phyloP scores from a whole-genome alignment of 1,284 basidiomycete genomes.

The Meripilus lineatus region DNA sequence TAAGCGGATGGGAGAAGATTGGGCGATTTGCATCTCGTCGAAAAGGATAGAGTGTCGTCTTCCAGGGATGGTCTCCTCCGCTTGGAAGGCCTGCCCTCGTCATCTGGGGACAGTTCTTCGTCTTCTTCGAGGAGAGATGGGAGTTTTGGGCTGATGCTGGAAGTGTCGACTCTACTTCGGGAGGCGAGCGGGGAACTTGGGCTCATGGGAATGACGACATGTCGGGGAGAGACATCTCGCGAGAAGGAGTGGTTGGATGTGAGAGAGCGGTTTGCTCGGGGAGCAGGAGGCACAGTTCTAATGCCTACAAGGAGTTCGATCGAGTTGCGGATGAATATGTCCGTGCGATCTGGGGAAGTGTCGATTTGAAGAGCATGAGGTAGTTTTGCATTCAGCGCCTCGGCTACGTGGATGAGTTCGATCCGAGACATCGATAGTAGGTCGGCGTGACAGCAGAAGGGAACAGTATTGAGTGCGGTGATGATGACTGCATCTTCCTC shows the following conservation, averaged over 20 bases:
- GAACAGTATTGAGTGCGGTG: slow-evolving; percentile 43
- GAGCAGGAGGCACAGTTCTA: slow-evolving; percentile 16
- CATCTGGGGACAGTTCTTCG: background rate
- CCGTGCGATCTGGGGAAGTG: slow-evolving; percentile 24
- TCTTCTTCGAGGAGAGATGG: slow-evolving; percentile 9
- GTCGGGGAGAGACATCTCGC: background rate
- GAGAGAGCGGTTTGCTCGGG: slow-evolving; percentile 8
- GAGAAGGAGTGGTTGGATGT: slow-evolving; percentile 9
- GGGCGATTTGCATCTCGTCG: background rate
- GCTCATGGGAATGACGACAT: background rate
- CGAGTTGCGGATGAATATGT: slow-evolving; percentile 36
- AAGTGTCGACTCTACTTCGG: background rate
- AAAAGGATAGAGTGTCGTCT: slow-evolving; percentile 8
- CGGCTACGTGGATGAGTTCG: slow-evolving; percentile 42
- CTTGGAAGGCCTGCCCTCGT: background rate
- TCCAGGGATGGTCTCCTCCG: slow-evolving; percentile 1
- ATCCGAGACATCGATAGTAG: slow-evolving; percentile 47
- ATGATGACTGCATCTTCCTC: slow-evolving; percentile 54
- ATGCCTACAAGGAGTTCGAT: slow-evolving; percentile 52
- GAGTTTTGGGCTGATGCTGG: slow-evolving; percentile 3
- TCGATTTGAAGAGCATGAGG: slow-evolving; percentile 43
- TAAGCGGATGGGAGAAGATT: slow-evolving; percentile 2
- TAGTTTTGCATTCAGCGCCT: slow-evolving; percentile 41
- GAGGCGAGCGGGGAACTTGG: slow-evolving; percentile 10
- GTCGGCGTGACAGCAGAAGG: slow-evolving; percentile 62